These are phyloP conservation scores for Cercospora citrullina DNA, from an alignment of 2,329 filamentous ascomycete species.

Conservation along the genomic window DNA sequence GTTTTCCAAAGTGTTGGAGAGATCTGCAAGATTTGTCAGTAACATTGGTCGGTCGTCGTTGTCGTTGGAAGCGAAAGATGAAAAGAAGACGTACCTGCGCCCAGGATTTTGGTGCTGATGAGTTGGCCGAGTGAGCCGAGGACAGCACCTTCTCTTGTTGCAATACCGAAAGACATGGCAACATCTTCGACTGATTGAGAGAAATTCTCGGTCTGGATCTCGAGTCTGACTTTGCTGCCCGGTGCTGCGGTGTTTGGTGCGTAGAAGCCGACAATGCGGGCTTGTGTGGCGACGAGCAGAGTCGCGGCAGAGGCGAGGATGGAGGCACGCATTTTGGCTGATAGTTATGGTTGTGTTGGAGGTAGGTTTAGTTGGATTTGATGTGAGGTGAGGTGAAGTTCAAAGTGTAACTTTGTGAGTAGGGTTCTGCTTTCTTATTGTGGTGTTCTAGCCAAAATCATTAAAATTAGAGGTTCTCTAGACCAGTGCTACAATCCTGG, in stretches of 20 bases:
- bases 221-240: slow-evolving; percentile 42
- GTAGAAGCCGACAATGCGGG: slow-evolving; percentile 49
- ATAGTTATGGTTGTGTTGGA: not conserved
- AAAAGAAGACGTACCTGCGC: slow-evolving; percentile 19
- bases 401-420: not conserved
- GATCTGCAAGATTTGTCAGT: slow-evolving; percentile 12
- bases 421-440: not conserved
- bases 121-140: slow-evolving; percentile 18
- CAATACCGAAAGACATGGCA: slow-evolving; percentile 46
- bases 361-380: not conserved
- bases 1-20: slow-evolving; percentile 23
- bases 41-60: not conserved
- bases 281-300: slow-evolving; percentile 31
- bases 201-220: slow-evolving; percentile 46
- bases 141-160: not conserved
- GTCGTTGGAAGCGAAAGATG: not conserved
- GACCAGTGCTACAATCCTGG: not conserved
- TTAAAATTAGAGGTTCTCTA: not conserved
- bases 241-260: slow-evolving; percentile 46
- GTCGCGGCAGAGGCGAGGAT: slow-evolving; percentile 15
- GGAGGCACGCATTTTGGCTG: slow-evolving; percentile 13
- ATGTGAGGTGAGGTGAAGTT: not conserved
- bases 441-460: not conserved
- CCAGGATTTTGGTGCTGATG: slow-evolving; percentile 20
- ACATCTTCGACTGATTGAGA: slow-evolving; percentile 50